Evolutionary conservation across 1,284 basidiomycete genomes (phyloP), one percentile per base, ranked within the genome.

Genomic region (Uromyces viciae-fabae): DNA sequence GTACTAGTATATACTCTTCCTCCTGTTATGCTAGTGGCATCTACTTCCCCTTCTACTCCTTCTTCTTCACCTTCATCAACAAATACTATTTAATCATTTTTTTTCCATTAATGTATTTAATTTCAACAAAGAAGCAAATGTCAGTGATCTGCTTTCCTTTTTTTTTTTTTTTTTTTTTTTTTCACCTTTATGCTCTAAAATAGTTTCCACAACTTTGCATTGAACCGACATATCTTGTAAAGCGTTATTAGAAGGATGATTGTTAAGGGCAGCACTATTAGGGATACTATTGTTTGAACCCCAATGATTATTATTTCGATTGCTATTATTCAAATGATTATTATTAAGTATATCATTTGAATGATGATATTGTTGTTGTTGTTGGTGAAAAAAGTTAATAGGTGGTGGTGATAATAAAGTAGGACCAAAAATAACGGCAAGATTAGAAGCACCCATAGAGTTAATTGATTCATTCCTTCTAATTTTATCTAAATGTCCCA

Each of bases 401-500:
- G 88, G 87, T 33, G 88, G 88, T 11, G 88, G 87, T 36, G 93
- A 91, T 84, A 97, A 92, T 49, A 99, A 87, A 5, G 96, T 98
- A 11, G 96, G 96, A 0, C 97, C 96, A 87, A 99, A 99, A 11
- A 99, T 94, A 83, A 99, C 98, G 7, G 94, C 92, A 43, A 99
- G 87, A 86, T 99, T 99, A 83, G 93, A 92, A 73, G 92, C 91
- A 9, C 92, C 91, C 96, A 99, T 99, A 73, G 93, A 92, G 86
- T 99, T 99, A 76, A 91, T 88, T 7, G 82, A 68, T 62, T 79
- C 76, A 38, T 79, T 69, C 43, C 76, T 69, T 56, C 72, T 58
- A 43, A 74, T 82, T 83, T 90, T 91, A 88, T 98, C 90, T 82
- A 99, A 87, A 87, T 99, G 96, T 14, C 92, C 94, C 89, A 99